phyloP scores from a whole-genome alignment of 148 eudicot genomes.

The Beta vulgaris region DNA sequence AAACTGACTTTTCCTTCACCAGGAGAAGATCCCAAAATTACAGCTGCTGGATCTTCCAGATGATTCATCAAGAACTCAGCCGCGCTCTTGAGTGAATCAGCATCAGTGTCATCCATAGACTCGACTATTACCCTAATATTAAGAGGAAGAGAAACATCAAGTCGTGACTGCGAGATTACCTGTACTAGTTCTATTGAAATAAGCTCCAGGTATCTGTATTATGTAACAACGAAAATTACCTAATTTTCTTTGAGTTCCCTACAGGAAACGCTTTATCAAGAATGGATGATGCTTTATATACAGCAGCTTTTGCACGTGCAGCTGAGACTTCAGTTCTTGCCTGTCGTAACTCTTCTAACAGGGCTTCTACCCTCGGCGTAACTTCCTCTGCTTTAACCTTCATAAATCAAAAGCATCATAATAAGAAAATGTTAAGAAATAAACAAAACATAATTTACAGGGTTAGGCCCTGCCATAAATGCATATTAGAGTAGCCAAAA shows the following conservation, averaged over 20 bases:
- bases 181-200: background rate
- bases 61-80: conserved; percentile 65
- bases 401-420: conserved; percentile 6
- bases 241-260: conserved; percentile 52
- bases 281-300: conserved; percentile 71
- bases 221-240: conserved; percentile 31
- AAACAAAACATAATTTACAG: background rate
- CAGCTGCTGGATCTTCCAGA: conserved; percentile 83
- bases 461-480: background rate
- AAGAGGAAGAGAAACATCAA: background rate
- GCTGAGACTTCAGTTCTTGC: conserved; percentile 81
- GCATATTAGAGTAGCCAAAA: background rate
- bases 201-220: background rate
- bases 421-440: background rate
- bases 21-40: conserved; percentile 83
- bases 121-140: conserved; percentile 76
- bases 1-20: conserved; percentile 80
- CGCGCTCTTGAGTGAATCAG: conserved; percentile 86
- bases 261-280: conserved; percentile 54
- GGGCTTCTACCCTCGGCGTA: conserved; percentile 60
- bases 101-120: conserved; percentile 86
- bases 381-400: conserved; percentile 97
- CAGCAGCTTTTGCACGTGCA: conserved; percentile 76
- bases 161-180: background rate
- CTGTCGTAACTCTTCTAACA: conserved; percentile 68